Evolutionary conservation across 2,329 filamentous ascomycete species (phyloP), one percentile per base, ranked within the genome.

Genomic region (Passalora sequoiae): DNA sequence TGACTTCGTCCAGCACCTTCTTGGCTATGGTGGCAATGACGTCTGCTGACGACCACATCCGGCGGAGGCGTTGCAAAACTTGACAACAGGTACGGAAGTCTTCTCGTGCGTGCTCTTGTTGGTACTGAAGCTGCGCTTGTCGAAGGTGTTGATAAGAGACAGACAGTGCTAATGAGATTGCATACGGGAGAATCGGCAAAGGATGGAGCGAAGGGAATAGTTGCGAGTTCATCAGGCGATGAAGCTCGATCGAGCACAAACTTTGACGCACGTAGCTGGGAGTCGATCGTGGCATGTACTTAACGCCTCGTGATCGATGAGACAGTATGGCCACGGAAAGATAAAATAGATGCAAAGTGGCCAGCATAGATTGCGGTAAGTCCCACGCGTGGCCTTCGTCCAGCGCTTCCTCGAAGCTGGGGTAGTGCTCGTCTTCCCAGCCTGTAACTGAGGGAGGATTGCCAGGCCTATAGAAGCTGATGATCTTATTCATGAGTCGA

Each of bases 101-200:
- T 36, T 66, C 60, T 7, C 68, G 69, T 1, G 69, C 70, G 17
- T 70, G 66, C 46, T 68, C 68, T 56, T 70, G 67, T 51, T 71
- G 68, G 17, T 70, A 67, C 21, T 65, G 70, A 7, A 75, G 60
- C 38, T 68, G 72, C 44, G 72, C 71, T 38, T 72, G 71, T 17
- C 76, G 74, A 32, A 77, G 70, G 43, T 77, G 72, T 12, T 76
- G 72, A 53, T 80, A 79, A 2, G 75, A 72, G 1, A 78, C 75
- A 2, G 73, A 73, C 47, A 78, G 67, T 3, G 75, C 74, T 4
- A 80, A 64, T 1, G 74, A 70, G 13, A 78, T 66, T 3, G 75
- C 72, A 50, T 78, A 80, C 3, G 76, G 74, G 10, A 78, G 66
- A 4, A 78, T 66, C 1, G 76, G 76, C 3, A 78, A 60, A 1